Evolutionary conservation across 1,139 yeast genomes (phyloP), one percentile per base, ranked within the genome.

Genomic region (Candida pseudocylindracea): DNA sequence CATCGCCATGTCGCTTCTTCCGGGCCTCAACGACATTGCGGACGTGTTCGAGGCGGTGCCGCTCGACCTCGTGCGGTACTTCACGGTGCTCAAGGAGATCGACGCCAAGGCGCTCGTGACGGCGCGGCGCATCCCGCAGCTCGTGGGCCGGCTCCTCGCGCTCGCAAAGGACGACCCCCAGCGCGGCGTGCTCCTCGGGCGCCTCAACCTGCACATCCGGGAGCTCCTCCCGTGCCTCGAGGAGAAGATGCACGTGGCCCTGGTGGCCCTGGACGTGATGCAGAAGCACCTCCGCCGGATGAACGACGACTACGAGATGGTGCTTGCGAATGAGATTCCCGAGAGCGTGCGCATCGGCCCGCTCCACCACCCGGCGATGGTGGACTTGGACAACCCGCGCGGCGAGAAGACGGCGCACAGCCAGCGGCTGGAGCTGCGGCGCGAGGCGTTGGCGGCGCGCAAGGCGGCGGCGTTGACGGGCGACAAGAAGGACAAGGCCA

Each of bases 191-290:
- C 43, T 51, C 15, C 45, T 60, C 30, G 44, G 39, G 29, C 36
- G 38, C n/a, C 65, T 70, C 33, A 60, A 64, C 36, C 52, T 55
- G 34, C 52, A 59, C 35, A 54, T 73, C 37, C 67, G 64, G 41
- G 93, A 79, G 38, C 61, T 88, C 34, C 72, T 88, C 57, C 96
- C 96, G 0, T 81, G 94, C 41, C 56, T 88, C 37, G 98, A 88
- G 47, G 96, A 88, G 49, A 88, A 88, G 53, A 83, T 88, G 92
- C 95, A 88, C 48, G 95, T 88, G 29, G 91, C 96, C 3, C 74
- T 88, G 2, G 76, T 81, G 29, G 94, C 95, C 25, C 67, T 80
- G 26, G 96, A 85, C 43, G 65, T 75, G 15, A 64, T 83, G 33
- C 57, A 63, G 30, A 69, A 73, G 40, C 80, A 81, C 45, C 57